These are phyloP conservation scores for Besnoitia besnoiti DNA, from an alignment of 169 alveolate genomes.

Conservation along the genomic window DNA sequence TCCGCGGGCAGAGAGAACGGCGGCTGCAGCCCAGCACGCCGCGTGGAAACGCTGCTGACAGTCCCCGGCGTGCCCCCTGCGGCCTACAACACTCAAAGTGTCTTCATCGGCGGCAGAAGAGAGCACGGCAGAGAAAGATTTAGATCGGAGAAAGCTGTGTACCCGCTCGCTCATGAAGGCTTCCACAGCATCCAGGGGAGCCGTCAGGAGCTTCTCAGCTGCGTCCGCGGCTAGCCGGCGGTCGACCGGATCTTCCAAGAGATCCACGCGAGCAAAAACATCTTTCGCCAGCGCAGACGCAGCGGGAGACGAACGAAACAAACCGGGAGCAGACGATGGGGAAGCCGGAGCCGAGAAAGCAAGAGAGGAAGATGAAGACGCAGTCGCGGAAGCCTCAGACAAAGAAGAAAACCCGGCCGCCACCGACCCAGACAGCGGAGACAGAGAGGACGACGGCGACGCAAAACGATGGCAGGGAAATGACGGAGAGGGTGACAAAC, in stretches of 20 bases:
- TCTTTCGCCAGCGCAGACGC: neutral
- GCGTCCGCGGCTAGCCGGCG: neutral
- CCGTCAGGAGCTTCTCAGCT: neutral
- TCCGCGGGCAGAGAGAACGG: neutral
- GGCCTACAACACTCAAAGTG: no score
- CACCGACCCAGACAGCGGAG: neutral
- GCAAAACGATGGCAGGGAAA: neutral
- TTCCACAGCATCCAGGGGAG: neutral
- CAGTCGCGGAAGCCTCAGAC: neutral
- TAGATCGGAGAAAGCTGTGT: neutral
- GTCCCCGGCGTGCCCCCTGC: neutral
- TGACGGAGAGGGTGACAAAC: neutral
- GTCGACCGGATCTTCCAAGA: neutral
- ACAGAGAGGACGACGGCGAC: neutral
- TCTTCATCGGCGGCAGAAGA: no score
- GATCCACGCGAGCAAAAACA: neutral
- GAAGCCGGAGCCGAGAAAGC: neutral
- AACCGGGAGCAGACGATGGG: neutral
- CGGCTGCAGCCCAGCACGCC: constrained; percentile 20
- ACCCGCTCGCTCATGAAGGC: constrained; percentile 11
- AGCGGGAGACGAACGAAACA: neutral
- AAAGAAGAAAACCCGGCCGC: neutral
- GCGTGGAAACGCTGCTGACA: neutral
- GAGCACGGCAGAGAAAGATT: neutral
- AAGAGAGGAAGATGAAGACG: neutral